Base-by-base conservation (phyloP, 805 yeast genomes). In the Saccharomycopsis guyanensis region DNA sequence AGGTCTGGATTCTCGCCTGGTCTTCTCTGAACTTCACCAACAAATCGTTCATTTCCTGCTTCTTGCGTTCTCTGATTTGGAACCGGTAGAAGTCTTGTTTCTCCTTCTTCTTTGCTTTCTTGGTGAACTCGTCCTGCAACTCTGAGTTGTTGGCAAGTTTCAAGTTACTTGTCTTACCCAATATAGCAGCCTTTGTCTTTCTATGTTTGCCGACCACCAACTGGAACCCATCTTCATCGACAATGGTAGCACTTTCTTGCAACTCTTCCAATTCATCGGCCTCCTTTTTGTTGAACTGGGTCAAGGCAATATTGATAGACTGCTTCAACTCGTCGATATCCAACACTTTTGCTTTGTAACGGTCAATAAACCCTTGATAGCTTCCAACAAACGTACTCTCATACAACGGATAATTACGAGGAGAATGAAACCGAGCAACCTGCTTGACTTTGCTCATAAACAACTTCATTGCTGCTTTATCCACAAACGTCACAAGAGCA, bases 171-270 rank as follows among this genome's bases (percentile, higher is more conserved):
- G 72, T 73, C 57, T 75, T 71, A 37, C 85, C 85, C 61, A 79
- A 54, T 34, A 87, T 70, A 51, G 85, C 85, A 52, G 79, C 77
- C 62, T 82, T 76, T 2, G 93, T 80, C 70, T 86, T 87, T 53
- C 95, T 76, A 59, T 86, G 89, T 42, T 86, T 73, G 8, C 93
- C 87, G 18, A 88, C 95, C 38, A 89, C 97, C 58, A 85, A 66
- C 0, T 95, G 87, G 66, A 89, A 89, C 2, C 97, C 97, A 61
- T 89, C 97, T 53, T 84, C 96, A 61, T 89, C 97, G 2, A 88
- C 93, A 27, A 76, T 57, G 38, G 75, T 71, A 23, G 74, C 72
- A 67, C 78, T 77, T 8, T 69, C 69, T 46, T 72, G 71, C 42
- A 81, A 62, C 40, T 72, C 74, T 32, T 77, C 80, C 24, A 69